Base-by-base conservation (phyloP, 345 rosid genomes). In the Hibiscus tridactylites region DNA sequence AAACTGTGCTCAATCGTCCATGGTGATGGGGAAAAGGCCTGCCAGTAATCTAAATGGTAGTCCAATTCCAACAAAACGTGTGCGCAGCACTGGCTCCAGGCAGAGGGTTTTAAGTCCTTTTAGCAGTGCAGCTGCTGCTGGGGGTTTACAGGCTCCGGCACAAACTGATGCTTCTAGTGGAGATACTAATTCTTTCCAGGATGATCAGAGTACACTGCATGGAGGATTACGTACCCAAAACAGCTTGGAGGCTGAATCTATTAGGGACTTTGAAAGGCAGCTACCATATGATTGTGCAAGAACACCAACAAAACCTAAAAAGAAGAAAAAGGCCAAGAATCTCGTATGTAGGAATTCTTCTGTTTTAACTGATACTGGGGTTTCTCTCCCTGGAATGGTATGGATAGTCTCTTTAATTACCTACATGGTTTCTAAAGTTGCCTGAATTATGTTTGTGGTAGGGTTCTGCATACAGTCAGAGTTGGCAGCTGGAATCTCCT, bases 161-260 rank as follows among this genome's bases (percentile, higher is more conserved):
- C 91, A 82, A 81, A 87, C 96, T 16, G 96, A 91, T 83, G 96
- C 91, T 29, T 96, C 97, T 70, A 96, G 99, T 82, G 99, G 93
- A 75, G 99, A 96, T 75, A 90, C 98, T 65, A 88, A 76, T 84
- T 96, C 96, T 75, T 89, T 85, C 83, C 99, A 92, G 87, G 98
- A 92, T 81, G 98, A 91, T 67, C 88, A 84, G 81, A 90, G 91
- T 83, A 83, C 94, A 60, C 73, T 91, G 87, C 84, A 82, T 79
- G 92, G 88, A 70, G 93, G 90, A 72, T 89, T 85, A 3, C 81
- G 81, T 75, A 75, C 84, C 71, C 96, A 85, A 73, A 96, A 82
- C 86, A 82, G 90, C 72, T 69, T 83, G 83, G 98, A 92, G 81
- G 93, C 87, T 72, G 97, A 96, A 53, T 96, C 97, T 44, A 82